These are phyloP conservation scores for Amanita brunnescens DNA, from an alignment of 768 basidiomycete genomes.

Conservation along the genomic window DNA sequence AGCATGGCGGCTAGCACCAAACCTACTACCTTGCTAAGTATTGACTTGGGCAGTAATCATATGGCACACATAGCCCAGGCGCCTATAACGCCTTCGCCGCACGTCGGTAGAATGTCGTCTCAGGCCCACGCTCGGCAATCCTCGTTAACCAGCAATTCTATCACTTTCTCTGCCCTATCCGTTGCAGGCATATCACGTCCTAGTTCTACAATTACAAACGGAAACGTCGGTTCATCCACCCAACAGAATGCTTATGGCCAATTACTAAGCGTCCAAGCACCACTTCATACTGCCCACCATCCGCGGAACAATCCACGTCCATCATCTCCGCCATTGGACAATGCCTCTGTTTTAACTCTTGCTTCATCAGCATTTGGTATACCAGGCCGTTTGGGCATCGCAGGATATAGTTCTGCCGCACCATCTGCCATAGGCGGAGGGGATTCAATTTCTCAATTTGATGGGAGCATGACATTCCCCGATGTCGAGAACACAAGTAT, in stretches of 20 bases:
- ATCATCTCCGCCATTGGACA: constrained; percentile 81
- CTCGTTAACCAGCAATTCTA: constrained; percentile 43
- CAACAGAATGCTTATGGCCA: constrained; percentile 20
- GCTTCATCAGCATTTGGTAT: constrained; percentile 88
- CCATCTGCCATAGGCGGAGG: constrained; percentile 45
- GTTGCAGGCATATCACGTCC: constrained; percentile 37
- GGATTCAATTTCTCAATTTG: constrained; percentile 68
- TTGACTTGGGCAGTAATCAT: constrained; percentile 72
- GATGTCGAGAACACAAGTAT: constrained; percentile 64
- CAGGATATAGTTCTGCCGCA: constrained; percentile 33
- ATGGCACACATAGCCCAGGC: constrained; percentile 92
- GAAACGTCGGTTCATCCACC: constrained; percentile 16
- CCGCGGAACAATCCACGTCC: constrained; percentile 95
- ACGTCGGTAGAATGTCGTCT: constrained; percentile 39
- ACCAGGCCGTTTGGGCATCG: constrained; percentile 40
- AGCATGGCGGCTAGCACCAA: constrained; percentile 87
- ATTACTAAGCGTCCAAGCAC: constrained; percentile 58
- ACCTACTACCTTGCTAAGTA: constrained; percentile 88
- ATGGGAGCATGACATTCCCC: constrained; percentile 46
- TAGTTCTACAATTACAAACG: constrained; percentile 26
- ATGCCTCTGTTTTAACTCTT: constrained; percentile 87
- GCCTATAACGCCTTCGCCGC: constrained; percentile 49
- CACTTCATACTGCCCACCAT: constrained; percentile 85
- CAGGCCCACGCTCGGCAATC: constrained; percentile 49
- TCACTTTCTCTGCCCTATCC: constrained; percentile 64